Evolutionary conservation across 2,329 filamentous ascomycete species (phyloP), one percentile per base, ranked within the genome.

Genomic region (Colletotrichum tamarilloi): DNA sequence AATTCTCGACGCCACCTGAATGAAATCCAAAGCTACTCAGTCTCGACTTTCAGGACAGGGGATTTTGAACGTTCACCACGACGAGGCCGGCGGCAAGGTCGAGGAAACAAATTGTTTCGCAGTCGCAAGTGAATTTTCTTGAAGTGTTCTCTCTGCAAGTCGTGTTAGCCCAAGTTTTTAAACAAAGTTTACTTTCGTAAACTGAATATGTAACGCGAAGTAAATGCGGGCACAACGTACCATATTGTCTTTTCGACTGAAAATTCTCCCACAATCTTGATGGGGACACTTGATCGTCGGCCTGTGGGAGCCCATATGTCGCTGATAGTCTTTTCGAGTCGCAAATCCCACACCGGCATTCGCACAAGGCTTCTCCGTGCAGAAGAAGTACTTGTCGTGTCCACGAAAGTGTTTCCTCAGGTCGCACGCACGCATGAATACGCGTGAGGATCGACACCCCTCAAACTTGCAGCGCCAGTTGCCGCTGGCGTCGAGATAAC

Each of bases 211-310:
- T 16, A 42, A 42, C 14, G 16, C 5, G 6, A 19, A 42, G 38
- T 42, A 42, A 42, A 19, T 16, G 2, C 5, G 9, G 0, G 1
- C 5, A 4, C 3, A 1, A 28, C 62, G 26, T 1, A 67, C 68
- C 68, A 70, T 70, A 3, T 67, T 70, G 42, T 70, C 68, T 55
- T 67, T 67, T 2, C 68, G 68, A 28, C 68, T 70, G 2, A 70
- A 70, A 8, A 70, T 59, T 4, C 68, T 63, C 1, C 63, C 62
- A 24, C 68, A 70, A 16, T 67, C 68, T 9, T 63, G 62, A 24
- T 70, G 68, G 5, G 55, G 63, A 46, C 62, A 70, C 22, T 32
- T 24, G 24, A 70, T 60, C 8, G 68, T 30, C 5, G 68, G 68
- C n/a, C 42, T 53, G 53, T 70, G 68, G 1, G 68, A 70, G n/a